These are phyloP conservation scores for Ilex paraguariensis DNA, from an alignment of 305 asterid species.

Conservation along the genomic window DNA sequence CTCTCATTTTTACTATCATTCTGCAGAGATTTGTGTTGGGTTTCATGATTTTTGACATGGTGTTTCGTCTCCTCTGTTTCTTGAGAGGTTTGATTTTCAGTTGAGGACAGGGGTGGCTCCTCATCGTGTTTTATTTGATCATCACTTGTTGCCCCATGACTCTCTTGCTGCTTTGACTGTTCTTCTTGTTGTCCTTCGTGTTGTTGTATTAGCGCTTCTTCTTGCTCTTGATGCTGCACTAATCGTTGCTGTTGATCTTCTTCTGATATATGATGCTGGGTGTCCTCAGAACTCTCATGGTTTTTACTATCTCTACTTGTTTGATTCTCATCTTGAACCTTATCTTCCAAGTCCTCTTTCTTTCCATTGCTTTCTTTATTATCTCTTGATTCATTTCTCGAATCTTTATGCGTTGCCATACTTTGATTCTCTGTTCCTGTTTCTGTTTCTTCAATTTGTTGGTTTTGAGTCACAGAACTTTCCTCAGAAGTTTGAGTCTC, in stretches of 20 bases:
- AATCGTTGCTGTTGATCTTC: constrained; percentile 51
- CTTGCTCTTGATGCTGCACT: constrained; percentile 54
- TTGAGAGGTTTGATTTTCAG: neutral
- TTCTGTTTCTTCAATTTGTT: constrained; percentile 14
- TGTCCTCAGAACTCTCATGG: constrained; percentile 16
- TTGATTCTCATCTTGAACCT: constrained; percentile 12
- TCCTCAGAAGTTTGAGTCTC: constrained; percentile 43
- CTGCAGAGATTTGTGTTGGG: constrained; percentile 7
- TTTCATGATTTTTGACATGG: constrained; percentile 5
- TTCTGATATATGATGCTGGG: constrained; percentile 39
- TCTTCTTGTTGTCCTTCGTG: constrained; percentile 12
- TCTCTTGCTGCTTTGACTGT: constrained; percentile 18
- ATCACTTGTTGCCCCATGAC: constrained; percentile 36
- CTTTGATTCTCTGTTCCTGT: constrained; percentile 5
- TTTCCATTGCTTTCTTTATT: neutral
- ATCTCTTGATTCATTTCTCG: neutral
- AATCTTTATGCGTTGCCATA: neutral
- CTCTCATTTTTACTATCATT: constrained; percentile 6
- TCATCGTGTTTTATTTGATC: constrained; percentile 60
- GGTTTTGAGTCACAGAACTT: constrained; percentile 36
- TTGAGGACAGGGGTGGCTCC: constrained; percentile 11
- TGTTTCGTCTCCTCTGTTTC: constrained; percentile 5
- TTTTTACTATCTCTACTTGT: constrained; percentile 2
- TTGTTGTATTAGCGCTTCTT: constrained; percentile 42
- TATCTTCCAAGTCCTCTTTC: constrained; percentile 4